Percentiles rank a stretch among this genome's conserved stretches.
Evolutionary conservation across 192 early-diverging fungal genomes (phyloP).

Genomic region (Coemansia guatemalensis): DNA sequence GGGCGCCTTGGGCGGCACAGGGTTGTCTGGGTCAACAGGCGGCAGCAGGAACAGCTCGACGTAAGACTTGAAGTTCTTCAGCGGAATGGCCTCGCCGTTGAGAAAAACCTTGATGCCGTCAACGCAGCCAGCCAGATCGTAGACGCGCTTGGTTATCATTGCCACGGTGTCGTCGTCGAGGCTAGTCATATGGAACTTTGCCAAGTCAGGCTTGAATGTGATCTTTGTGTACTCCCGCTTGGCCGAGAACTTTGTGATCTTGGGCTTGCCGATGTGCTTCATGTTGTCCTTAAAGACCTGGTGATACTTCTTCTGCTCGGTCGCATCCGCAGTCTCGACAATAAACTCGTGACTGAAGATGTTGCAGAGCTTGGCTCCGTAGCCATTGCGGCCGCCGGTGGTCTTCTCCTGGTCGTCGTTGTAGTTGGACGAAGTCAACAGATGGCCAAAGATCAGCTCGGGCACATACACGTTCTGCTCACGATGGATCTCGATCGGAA

Average conservation of each 20-base stretch:
- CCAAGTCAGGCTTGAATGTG: slow-evolving; percentile 92
- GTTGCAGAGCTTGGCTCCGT: slow-evolving; percentile 93
- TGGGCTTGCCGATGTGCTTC: slow-evolving; percentile 71
- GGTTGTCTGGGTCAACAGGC: slow-evolving; percentile 24
- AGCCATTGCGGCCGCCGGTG: slow-evolving; percentile 95
- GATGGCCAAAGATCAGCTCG: slow-evolving; percentile 95
- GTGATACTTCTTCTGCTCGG: slow-evolving; percentile 68
- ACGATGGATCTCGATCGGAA: slow-evolving; percentile 91
- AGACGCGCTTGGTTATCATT: slow-evolving; percentile 87
- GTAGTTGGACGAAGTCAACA: slow-evolving; percentile 97
- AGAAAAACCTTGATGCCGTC: slow-evolving; percentile 82
- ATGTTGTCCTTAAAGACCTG: slow-evolving; percentile 94
- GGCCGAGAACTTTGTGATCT: slow-evolving; percentile 64
- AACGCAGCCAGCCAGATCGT: slow-evolving; percentile 89
- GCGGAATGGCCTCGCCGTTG: slow-evolving; percentile 77
- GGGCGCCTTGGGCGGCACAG: slow-evolving; percentile 22
- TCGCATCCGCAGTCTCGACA: slow-evolving; percentile 86
- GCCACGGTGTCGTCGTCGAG: slow-evolving; percentile 87
- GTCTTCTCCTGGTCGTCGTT: slow-evolving; percentile 93
- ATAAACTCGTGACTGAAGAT: slow-evolving; percentile 94
- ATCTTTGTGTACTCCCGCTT: slow-evolving; percentile 87
- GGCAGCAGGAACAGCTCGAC: slow-evolving; percentile 71
- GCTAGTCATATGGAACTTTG: slow-evolving; percentile 82
- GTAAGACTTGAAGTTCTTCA: slow-evolving; percentile 91
- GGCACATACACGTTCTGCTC: slow-evolving; percentile 91